phyloP scores from a whole-genome alignment of 75 land plant species.

The Picea sitchensis region DNA sequence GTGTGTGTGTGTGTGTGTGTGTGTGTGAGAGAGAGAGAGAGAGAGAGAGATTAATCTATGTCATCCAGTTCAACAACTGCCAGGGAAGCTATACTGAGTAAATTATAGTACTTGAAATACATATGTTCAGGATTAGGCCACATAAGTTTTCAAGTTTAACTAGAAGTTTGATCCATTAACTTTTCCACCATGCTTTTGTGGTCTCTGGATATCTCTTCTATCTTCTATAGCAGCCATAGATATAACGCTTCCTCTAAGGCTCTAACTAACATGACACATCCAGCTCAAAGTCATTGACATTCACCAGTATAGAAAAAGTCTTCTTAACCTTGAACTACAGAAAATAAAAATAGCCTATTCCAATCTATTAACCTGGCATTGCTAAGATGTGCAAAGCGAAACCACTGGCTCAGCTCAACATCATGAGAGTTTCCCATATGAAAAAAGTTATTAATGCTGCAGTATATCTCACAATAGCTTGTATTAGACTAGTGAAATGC shows the following conservation, averaged over 20 bases:
- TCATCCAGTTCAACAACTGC: not conserved
- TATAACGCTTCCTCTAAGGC: not conserved
- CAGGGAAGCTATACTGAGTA: not conserved
- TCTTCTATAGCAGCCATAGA: not conserved
- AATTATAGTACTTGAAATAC: not conserved
- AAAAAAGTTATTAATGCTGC: not conserved
- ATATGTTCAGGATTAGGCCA: conserved; percentile 1
- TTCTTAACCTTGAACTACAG: not conserved
- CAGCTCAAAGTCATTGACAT: not conserved
- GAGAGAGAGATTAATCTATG: not conserved
- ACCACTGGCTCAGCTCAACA: not conserved
- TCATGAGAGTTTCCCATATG: not conserved
- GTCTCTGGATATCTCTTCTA: not conserved
- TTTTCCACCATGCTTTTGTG: not conserved
- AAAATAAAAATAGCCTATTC: not conserved
- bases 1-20: too few relatives aligned
- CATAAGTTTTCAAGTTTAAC: not conserved
- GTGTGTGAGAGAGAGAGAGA: not conserved
- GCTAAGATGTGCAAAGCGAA: not conserved
- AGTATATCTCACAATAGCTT: not conserved
- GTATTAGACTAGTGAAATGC: conserved; percentile 34
- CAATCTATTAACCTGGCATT: not conserved
- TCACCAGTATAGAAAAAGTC: not conserved
- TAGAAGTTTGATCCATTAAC: not conserved
- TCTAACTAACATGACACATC: not conserved